Evolutionary conservation across 1,284 basidiomycete genomes (phyloP).

Genomic region (Gymnopus androsaceus): DNA sequence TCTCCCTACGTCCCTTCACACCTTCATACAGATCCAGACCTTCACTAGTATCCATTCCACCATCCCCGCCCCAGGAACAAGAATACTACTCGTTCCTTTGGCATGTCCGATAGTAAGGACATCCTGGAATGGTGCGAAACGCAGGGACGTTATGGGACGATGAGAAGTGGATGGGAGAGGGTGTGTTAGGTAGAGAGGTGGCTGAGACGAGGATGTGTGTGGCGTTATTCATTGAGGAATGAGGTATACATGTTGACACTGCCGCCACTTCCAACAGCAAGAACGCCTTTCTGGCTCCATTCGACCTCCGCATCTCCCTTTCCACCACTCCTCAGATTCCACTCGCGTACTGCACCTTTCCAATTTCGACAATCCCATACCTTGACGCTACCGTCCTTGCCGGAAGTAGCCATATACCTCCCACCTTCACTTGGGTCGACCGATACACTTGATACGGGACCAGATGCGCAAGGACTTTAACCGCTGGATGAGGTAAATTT

Average conservation of each 20-base stretch:
- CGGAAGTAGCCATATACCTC: conserved; percentile 88
- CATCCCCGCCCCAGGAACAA: conserved; percentile 94
- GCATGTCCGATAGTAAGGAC: conserved; percentile 78
- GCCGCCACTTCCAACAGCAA: conserved; percentile 82
- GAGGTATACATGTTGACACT: conserved; percentile 79
- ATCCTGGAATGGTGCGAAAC: conserved; percentile 94
- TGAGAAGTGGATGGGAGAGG: conserved; percentile 56
- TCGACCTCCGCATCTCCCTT: conserved; percentile 57
- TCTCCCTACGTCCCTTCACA: conserved; percentile 79
- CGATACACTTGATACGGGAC: conserved; percentile 81
- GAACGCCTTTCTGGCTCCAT: conserved; percentile 81
- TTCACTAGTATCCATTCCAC: conserved; percentile 93
- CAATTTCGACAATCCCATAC: conserved; percentile 97
- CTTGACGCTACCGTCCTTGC: conserved; percentile 88
- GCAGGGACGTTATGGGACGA: conserved; percentile 65
- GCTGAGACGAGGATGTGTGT: conserved; percentile 52
- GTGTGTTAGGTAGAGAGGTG: conserved; percentile 86
- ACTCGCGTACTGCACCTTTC: conserved; percentile 83
- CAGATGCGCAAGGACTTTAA: conserved; percentile 89
- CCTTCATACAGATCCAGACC: conserved; percentile 91
- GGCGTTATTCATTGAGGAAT: conserved; percentile 65
- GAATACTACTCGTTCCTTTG: conserved; percentile 78
- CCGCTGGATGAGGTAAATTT: conserved; percentile 87
- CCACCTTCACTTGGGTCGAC: conserved; percentile 86
- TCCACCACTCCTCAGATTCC: conserved; percentile 62